Percentiles rank a stretch among this genome's conserved stretches.
Conservation (phyloP, 2,329 filamentous ascomycete species). For the Nemania sp. region DNA sequence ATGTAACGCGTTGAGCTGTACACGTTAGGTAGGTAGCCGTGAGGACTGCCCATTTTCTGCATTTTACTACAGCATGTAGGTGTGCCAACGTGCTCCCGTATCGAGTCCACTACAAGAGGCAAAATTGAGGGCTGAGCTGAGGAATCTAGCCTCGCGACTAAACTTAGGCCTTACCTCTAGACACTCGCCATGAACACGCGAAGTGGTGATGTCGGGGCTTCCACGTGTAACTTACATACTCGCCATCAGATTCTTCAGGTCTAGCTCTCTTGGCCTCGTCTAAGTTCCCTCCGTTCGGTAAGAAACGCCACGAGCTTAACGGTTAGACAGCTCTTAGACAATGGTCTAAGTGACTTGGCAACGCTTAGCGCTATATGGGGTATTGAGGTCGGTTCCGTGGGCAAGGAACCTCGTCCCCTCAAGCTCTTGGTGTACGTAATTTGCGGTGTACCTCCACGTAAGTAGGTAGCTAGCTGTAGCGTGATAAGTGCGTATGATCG, state of each 20-base stretch:
- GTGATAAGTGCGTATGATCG: background rate
- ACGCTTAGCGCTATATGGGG: conserved; percentile 9
- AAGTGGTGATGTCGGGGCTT: background rate
- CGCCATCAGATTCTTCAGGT: background rate
- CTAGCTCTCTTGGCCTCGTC: conserved; percentile 4
- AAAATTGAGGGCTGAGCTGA: background rate
- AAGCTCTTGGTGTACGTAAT: background rate
- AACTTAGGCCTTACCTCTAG: background rate
- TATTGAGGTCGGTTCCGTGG: background rate
- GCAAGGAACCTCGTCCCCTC: background rate
- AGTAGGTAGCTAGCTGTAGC: background rate
- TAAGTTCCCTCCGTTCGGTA: background rate
- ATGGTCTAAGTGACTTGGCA: background rate
- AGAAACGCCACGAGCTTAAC: background rate
- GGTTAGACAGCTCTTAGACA: background rate
- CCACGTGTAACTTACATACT: background rate
- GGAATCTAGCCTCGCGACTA: background rate
- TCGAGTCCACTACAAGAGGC: background rate
- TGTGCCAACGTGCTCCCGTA: background rate
- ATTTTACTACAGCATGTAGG: background rate
- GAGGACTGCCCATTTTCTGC: background rate
- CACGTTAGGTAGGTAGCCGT: background rate
- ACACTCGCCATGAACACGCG: background rate
- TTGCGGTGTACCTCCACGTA: conserved; percentile 2
- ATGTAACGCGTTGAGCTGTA: background rate